Evolutionary conservation across 768 basidiomycete genomes (phyloP).

Genomic region (Lentinus brumalis): DNA sequence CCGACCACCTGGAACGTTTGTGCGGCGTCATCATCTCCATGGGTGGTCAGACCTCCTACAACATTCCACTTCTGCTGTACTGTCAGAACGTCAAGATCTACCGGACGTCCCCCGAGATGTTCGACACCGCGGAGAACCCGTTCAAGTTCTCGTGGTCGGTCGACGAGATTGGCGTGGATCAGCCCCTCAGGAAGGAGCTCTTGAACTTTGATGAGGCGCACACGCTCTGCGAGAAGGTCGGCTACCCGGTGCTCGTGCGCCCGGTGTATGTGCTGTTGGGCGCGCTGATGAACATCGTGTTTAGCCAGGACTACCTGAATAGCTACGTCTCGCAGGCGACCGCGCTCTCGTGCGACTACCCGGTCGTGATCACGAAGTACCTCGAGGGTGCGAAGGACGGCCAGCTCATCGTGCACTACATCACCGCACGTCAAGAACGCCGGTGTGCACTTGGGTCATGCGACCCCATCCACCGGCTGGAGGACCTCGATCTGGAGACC

Average conservation of each 20-base stretch:
- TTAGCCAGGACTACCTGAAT: constrained; percentile 84
- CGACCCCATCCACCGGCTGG: constrained; percentile 95
- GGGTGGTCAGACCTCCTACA: constrained; percentile 99
- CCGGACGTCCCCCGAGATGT: constrained; percentile 99
- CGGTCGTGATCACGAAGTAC: constrained; percentile 98
- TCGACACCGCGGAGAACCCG: constrained; percentile 98
- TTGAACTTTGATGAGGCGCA: constrained; percentile 88
- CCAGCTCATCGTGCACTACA: constrained; percentile 99
- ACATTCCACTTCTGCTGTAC: constrained; percentile 93
- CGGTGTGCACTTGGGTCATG: constrained; percentile 98
- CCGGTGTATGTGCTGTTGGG: constrained; percentile 99
- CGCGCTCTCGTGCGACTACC: constrained; percentile 93
- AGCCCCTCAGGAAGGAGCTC: constrained; percentile 96
- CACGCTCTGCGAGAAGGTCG: constrained; percentile 88
- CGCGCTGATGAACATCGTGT: constrained; percentile 99
- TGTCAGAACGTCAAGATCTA: constrained; percentile 98
- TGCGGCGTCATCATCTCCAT: constrained; percentile 94
- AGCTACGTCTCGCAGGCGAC: constrained; percentile 95
- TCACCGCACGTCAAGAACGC: constrained; percentile 99
- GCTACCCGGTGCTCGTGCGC: constrained; percentile 94
- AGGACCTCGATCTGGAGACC: constrained; percentile 96
- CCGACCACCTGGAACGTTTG: constrained; percentile 89
- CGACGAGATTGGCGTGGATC: constrained; percentile 98
- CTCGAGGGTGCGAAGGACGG: constrained; percentile 98
- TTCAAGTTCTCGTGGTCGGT: constrained; percentile 99